These are phyloP conservation scores for Rosa multiflora DNA, from an alignment of 306 rosid genomes.

Conservation along the genomic window DNA sequence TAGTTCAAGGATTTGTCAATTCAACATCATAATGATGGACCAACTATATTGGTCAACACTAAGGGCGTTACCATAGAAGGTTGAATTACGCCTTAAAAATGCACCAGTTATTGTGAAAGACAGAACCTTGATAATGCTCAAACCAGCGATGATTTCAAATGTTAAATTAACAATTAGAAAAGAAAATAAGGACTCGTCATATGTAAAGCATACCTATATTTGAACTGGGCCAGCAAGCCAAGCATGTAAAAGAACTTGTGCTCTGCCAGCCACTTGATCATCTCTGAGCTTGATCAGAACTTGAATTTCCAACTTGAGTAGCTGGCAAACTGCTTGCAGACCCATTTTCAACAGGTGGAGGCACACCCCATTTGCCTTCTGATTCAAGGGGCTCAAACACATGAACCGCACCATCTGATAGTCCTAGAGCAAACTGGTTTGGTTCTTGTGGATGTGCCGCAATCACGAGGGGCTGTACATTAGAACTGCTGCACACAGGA, in stretches of 20 bases:
- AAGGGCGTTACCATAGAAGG: neutral
- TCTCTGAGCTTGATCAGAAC: conserved; percentile 85
- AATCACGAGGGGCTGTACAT: conserved; percentile 72
- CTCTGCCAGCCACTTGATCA: conserved; percentile 51
- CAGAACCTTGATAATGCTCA: neutral
- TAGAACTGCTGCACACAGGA: conserved; percentile 48
- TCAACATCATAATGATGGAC: neutral
- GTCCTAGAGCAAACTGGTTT: conserved; percentile 85
- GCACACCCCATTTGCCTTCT: conserved; percentile 91
- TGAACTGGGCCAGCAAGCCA: conserved; percentile 49
- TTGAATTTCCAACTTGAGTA: conserved; percentile 68
- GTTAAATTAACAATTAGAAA: neutral
- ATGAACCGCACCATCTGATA: conserved; percentile 90
- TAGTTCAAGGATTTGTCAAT: neutral
- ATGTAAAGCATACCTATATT: conserved; percentile 38
- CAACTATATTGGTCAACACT: neutral
- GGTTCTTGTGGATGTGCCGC: conserved; percentile 97
- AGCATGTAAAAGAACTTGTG: conserved; percentile 76
- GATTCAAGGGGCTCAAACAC: conserved; percentile 94
- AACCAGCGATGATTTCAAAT: neutral
- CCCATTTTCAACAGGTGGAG: conserved; percentile 81
- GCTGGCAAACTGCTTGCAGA: conserved; percentile 67
- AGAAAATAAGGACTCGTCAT: neutral
- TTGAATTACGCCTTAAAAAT: neutral
- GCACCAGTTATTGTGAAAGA: neutral